Conservation (phyloP, 768 basidiomycete species). For the Chalciporus chontae region DNA sequence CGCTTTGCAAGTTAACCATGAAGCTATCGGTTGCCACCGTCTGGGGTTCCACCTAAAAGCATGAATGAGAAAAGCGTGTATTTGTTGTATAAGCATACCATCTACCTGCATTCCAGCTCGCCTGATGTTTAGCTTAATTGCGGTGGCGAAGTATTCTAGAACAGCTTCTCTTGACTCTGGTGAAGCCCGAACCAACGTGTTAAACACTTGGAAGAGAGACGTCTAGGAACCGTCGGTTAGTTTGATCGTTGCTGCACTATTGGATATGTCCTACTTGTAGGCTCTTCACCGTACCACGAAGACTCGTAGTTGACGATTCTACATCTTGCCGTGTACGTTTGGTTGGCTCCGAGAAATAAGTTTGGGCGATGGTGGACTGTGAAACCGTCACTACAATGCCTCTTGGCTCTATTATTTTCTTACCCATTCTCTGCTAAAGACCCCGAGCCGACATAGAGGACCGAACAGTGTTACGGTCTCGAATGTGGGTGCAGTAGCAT, state of each 20-base stretch:
- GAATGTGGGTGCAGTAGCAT: conserved; percentile 57
- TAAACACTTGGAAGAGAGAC: conserved; percentile 84
- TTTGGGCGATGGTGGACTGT: conserved; percentile 70
- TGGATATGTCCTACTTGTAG: conserved; percentile 56
- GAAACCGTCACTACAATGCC: conserved; percentile 2
- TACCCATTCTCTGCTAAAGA: conserved; percentile 91
- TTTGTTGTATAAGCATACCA: not conserved
- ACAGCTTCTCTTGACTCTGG: conserved; percentile 77
- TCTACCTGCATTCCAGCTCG: conserved; percentile 87
- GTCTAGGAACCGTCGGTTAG: conserved; percentile 27
- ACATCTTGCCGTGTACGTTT: conserved; percentile 70
- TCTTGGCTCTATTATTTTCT: conserved; percentile 11
- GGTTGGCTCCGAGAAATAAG: conserved; percentile 86
- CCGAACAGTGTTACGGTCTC: conserved; percentile 74
- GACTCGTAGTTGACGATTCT: conserved; percentile 77
- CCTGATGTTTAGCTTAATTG: conserved; percentile 72
- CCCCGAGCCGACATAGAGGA: conserved; percentile 76
- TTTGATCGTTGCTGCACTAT: not conserved
- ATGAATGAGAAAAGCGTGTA: not conserved
- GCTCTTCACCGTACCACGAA: conserved; percentile 82
- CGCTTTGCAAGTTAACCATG: conserved; percentile 84
- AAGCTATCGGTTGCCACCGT: conserved; percentile 90
- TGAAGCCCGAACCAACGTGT: conserved; percentile 81
- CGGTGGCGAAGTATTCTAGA: conserved; percentile 74
- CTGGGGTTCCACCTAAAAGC: conserved; percentile 68